Conservation (phyloP, 2,329 filamentous ascomycete genomes). For the Nigrospora osmanthi region DNA sequence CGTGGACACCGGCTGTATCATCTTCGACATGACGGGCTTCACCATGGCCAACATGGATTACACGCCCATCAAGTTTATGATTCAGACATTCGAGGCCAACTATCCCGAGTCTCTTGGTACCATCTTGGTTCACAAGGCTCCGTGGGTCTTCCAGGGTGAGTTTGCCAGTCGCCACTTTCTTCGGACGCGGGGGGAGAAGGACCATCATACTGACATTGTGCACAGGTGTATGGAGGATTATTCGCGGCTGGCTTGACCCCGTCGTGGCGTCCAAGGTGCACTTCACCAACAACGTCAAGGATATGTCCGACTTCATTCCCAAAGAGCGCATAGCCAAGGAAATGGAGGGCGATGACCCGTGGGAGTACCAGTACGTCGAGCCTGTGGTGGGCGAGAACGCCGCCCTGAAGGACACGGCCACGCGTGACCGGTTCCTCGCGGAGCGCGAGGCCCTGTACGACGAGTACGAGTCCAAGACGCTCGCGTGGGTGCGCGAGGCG, state of each 20-base stretch:
- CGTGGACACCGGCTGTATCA: slow-evolving; percentile 83
- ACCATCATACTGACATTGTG: slow-evolving; percentile 22
- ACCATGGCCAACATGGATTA: slow-evolving; percentile 98
- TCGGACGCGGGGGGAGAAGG: slow-evolving; percentile 28
- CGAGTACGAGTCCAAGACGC: slow-evolving; percentile 66
- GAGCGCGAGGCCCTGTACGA: slow-evolving; percentile 59
- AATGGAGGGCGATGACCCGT: slow-evolving; percentile 79
- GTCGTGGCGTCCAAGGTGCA: slow-evolving; percentile 92
- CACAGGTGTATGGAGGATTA: slow-evolving; percentile 87
- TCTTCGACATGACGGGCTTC: slow-evolving; percentile 96
- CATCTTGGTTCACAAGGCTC: slow-evolving; percentile 90
- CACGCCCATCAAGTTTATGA: slow-evolving; percentile 96
- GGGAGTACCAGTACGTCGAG: slow-evolving; percentile 76
- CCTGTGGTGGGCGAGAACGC: slow-evolving; percentile 70
- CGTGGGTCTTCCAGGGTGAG: slow-evolving; percentile 90
- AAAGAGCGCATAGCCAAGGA: slow-evolving; percentile 68
- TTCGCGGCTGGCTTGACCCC: slow-evolving; percentile 92
- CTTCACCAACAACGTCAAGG: slow-evolving; percentile 76
- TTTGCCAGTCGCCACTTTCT: slow-evolving; percentile 24
- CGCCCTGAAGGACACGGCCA: slow-evolving; percentile 57
- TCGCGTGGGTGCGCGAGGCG: slow-evolving; percentile 61
- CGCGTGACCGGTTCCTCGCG: slow-evolving; percentile 54
- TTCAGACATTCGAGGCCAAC: slow-evolving; percentile 98
- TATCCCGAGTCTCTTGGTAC: slow-evolving; percentile 89
- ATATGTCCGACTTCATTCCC: slow-evolving; percentile 71